These are phyloP conservation scores for Cynanchum wilfordii DNA, from an alignment of 257 asterid genomes.

Conservation along the genomic window DNA sequence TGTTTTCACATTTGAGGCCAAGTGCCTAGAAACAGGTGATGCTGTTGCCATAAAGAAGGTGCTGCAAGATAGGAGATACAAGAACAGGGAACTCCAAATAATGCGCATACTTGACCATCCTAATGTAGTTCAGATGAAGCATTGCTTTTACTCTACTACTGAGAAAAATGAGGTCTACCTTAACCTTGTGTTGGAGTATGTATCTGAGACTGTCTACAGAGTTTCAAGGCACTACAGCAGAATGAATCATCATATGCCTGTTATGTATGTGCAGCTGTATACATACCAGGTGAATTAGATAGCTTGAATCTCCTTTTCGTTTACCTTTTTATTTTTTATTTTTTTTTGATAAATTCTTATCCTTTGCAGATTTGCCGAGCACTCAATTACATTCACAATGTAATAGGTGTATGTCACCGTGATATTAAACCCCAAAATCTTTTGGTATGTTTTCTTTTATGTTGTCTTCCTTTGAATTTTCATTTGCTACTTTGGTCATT, in stretches of 20 bases:
- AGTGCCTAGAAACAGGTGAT: conserved; percentile 75
- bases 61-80: conserved; percentile 88
- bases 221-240: conserved; percentile 73
- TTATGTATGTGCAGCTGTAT: conserved; percentile 63
- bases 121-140: conserved; percentile 71
- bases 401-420: conserved; percentile 81
- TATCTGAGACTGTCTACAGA: conserved; percentile 75
- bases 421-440: conserved; percentile 95
- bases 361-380: conserved; percentile 74
- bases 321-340: not conserved
- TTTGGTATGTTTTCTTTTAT: conserved; percentile 45
- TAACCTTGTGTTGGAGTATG: conserved; percentile 78
- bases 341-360: conserved; percentile 8
- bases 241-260: conserved; percentile 73
- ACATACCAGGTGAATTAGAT: conserved; percentile 60
- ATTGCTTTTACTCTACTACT: conserved; percentile 76
- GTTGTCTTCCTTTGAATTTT: not conserved
- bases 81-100: conserved; percentile 81
- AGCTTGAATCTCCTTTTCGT: not conserved
- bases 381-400: conserved; percentile 65
- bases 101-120: conserved; percentile 68
- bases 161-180: conserved; percentile 82
- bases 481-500: not conserved
- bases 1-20: conserved; percentile 44
- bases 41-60: conserved; percentile 88